phyloP scores from a whole-genome alignment of 192 early-diverging fungal species.

The Podila verticillata region DNA sequence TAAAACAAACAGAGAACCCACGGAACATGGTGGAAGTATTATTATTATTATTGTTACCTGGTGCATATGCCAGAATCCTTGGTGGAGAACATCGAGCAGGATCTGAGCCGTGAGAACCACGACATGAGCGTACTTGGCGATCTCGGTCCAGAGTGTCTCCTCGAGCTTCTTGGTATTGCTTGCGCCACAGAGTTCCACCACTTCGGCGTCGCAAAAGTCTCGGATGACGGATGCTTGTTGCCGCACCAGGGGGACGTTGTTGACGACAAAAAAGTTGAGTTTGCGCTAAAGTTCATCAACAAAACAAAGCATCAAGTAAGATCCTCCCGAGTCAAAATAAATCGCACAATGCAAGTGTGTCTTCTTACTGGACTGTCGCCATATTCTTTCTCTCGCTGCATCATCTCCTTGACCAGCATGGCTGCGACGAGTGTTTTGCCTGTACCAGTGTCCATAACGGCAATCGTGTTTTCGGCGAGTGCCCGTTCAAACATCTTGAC shows the following conservation, averaged over 20 bases:
- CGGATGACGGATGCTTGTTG: slow-evolving; percentile 87
- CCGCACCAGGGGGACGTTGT: slow-evolving; percentile 85
- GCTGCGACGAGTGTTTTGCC: slow-evolving; percentile 94
- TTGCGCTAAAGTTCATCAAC: slow-evolving; percentile 44
- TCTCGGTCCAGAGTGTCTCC: slow-evolving; percentile 65
- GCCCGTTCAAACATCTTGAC: slow-evolving; percentile 77
- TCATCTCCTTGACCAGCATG: slow-evolving; percentile 85
- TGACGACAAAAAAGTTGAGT: slow-evolving; percentile 82
- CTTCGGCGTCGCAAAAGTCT: slow-evolving; percentile 68
- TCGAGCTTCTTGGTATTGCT: slow-evolving; percentile 73
- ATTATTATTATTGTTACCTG: slow-evolving; percentile 50
- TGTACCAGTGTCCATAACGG: slow-evolving; percentile 91
- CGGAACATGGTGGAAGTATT: neutral
- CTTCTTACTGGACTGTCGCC: slow-evolving; percentile 17
- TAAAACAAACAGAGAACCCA: slow-evolving; percentile 1
- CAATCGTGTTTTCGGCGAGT: slow-evolving; percentile 78
- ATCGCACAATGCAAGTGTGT: slow-evolving; percentile 31
- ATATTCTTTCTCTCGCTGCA: slow-evolving; percentile 45
- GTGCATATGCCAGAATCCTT: slow-evolving; percentile 70
- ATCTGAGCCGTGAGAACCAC: slow-evolving; percentile 91
- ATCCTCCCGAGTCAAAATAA: neutral
- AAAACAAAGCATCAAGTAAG: neutral
- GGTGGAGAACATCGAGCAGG: slow-evolving; percentile 79
- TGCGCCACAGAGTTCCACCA: slow-evolving; percentile 74
- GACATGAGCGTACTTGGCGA: slow-evolving; percentile 71